Conservation (phyloP, 1,284 basidiomycete genomes). For the Irpex sp. region DNA sequence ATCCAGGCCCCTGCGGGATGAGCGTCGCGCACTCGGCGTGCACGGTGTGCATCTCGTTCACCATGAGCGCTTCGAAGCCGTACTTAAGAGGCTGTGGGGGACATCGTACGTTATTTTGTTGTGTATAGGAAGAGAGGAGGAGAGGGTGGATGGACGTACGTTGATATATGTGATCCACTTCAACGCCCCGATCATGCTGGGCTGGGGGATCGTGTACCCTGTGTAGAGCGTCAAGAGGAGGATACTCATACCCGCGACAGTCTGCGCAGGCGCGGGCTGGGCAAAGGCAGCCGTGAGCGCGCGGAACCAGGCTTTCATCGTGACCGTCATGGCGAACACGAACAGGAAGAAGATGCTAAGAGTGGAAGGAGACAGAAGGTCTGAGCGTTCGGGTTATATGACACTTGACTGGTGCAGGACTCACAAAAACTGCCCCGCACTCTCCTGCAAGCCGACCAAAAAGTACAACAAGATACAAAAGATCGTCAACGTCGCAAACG, state of each 20-base stretch:
- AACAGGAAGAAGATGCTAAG: conserved; percentile 48
- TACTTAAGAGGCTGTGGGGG: conserved; percentile 40
- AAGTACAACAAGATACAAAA: conserved; percentile 61
- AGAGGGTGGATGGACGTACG: conserved; percentile 29
- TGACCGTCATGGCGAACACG: conserved; percentile 44
- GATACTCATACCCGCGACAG: conserved; percentile 54
- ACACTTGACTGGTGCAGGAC: conserved; percentile 13
- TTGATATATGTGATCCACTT: conserved; percentile 65
- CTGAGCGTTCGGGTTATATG: too few species aligned
- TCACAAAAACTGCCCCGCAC: conserved; percentile 59
- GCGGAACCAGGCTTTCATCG: conserved; percentile 64
- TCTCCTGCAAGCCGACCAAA: conserved; percentile 52
- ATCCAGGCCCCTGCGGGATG: conserved; percentile 47
- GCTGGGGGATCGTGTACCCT: conserved; percentile 46
- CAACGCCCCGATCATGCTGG: conserved; percentile 60
- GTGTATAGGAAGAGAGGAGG: background rate
- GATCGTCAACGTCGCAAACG: conserved; percentile 50
- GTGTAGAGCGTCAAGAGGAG: conserved; percentile 45
- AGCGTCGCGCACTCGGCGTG: conserved; percentile 37
- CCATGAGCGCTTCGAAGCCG: conserved; percentile 48
- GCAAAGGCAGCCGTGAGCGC: conserved; percentile 51
- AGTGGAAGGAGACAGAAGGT: too few species aligned
- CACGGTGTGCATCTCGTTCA: conserved; percentile 54
- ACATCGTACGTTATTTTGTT: background rate
- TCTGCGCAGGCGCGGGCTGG: conserved; percentile 52